Evolutionary conservation across 2,329 filamentous ascomycete species (phyloP), one percentile per base, ranked within the genome.

Genomic region (Cercospora sp.): DNA sequence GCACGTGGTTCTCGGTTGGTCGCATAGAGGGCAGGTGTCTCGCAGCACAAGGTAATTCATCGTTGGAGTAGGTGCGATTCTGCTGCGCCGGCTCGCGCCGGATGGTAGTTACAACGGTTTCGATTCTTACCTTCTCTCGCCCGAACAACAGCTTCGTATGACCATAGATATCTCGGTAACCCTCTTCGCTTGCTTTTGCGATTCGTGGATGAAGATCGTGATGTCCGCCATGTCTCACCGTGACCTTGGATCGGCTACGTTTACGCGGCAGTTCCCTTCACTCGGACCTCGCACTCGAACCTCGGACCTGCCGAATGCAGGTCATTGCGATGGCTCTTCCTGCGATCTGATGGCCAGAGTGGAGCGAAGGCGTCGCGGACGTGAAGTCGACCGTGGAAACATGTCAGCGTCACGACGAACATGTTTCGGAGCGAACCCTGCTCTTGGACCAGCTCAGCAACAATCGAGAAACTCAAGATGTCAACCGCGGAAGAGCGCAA

Each of bases 171-270:
- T 18, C 16, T 37, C 34, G 21, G 40, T 9, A 61, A n/a, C 16
- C 21, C 8, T 40, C 34, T 40, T 28, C 34, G 7, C 58, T 43
- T 28, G 18, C 40, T 45, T 26, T 61, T 28, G 58, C 40, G 12
- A 2, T 40, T 24, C 34, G 10, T n/a, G 18, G 32, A 37, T 1
- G 32, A n/a, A 16, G 21, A 26, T 26, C 24, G 57, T 28, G 40
- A 24, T 34, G 40, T 43, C 5, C 32, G 34, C 58, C 34, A 61
- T 61, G 58, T 61, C 58, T 61, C 58, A 61, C 32, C 34, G 16
- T n/a, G 18, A 28, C 58, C 58, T 18, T 61, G 34, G 58, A 43
- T 43, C 24, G 58, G 21, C 12, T 37, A 16, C 21, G 30, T 9
- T 43, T 5, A 45, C 28, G 34, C 58, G 24, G 26, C 40, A 43